A percentile compares a stretch with the other conserved stretches of the same genome.
Evolutionary conservation across 148 eudicot species (phyloP).

Genomic region (Cornus controversa): DNA sequence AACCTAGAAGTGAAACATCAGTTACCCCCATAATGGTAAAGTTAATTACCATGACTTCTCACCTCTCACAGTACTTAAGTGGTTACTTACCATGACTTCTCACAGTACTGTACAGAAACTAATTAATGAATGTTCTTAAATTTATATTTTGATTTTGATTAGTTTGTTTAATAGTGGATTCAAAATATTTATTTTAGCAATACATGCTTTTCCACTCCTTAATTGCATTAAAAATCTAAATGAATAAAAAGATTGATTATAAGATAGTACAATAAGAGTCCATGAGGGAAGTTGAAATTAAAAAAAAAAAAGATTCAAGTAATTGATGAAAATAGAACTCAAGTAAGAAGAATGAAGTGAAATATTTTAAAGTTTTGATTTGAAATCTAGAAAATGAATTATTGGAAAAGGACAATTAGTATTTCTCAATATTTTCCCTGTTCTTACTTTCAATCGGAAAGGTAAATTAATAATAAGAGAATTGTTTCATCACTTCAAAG

Average conservation of each 20-base stretch:
- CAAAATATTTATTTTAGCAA: neutral
- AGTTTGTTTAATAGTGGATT: neutral
- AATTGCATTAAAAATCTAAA: neutral
- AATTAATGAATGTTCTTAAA: neutral
- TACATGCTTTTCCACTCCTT: neutral
- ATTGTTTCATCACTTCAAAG: too few relatives aligned
- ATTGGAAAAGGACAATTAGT: neutral
- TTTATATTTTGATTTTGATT: neutral
- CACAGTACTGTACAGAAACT: neutral
- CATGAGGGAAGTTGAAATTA: neutral
- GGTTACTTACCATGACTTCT: neutral
- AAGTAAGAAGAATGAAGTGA: too few relatives aligned
- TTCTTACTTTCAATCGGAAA: too few relatives aligned
- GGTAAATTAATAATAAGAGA: too few relatives aligned
- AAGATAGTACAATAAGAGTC: neutral
- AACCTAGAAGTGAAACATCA: neutral
- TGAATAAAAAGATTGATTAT: neutral
- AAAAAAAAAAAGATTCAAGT: neutral
- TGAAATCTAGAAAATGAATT: too few relatives aligned
- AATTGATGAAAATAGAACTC: neutral
- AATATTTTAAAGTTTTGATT: neutral
- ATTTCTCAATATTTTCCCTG: too few relatives aligned
- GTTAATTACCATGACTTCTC: neutral
- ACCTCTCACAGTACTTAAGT: neutral
- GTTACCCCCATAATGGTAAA: neutral